Conservation (phyloP, 306 rosid species). For the Canavalia gladiata region DNA sequence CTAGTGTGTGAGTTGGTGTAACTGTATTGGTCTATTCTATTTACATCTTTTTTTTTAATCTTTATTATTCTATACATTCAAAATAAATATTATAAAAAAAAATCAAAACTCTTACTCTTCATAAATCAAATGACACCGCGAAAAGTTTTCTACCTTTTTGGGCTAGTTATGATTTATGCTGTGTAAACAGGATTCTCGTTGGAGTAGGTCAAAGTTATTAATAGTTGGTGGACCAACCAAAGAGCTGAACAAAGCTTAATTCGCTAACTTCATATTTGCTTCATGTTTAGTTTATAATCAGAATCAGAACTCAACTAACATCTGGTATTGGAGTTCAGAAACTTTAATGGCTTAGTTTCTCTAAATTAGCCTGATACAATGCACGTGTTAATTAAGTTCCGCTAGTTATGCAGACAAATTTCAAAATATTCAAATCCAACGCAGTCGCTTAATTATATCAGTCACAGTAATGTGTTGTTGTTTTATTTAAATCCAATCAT, state of each 20-base stretch:
- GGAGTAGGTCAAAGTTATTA: constrained; percentile 57
- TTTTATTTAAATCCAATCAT: no score
- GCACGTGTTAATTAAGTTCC: neutral
- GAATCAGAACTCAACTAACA: constrained; percentile 40
- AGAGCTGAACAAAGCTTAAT: neutral
- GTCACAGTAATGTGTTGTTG: no score
- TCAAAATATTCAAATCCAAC: neutral
- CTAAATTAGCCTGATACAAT: neutral
- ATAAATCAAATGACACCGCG: neutral
- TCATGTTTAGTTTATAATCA: neutral
- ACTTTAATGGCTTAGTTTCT: constrained; percentile 35
- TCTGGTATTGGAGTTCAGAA: constrained; percentile 13
- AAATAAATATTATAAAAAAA: no score
- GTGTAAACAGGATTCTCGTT: constrained; percentile 45
- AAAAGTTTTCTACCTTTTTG: neutral
- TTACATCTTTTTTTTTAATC: no score
- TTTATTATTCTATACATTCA: neutral
- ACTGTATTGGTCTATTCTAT: no score
- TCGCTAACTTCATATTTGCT: neutral
- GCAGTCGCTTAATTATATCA: neutral
- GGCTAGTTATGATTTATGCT: constrained; percentile 41
- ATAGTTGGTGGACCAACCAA: constrained; percentile 39
- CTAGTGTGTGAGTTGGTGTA: neutral
- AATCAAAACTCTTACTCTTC: no score
- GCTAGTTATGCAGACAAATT: neutral